Conservation (phyloP, 1,284 basidiomycete species). For the Takashimella koratensis region DNA sequence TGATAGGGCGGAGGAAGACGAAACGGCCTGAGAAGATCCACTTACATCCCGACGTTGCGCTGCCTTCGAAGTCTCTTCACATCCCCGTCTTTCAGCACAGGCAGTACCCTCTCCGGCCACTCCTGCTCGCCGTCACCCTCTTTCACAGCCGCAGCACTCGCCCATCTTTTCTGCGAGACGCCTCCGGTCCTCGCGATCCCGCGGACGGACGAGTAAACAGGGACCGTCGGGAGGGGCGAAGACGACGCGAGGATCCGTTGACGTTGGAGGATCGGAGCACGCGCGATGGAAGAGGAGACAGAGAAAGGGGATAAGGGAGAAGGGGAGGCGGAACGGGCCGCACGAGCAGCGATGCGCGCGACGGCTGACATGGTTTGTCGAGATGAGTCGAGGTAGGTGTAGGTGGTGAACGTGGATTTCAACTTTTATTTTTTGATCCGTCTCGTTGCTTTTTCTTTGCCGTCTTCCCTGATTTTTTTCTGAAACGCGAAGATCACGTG, state of each 20-base stretch:
- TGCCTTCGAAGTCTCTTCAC: conserved; percentile 38
- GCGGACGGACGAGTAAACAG: too few species aligned
- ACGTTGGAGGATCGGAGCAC: conserved; percentile 10
- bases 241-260: conserved; percentile 1
- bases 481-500: too few species aligned
- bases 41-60: conserved; percentile 51
- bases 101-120: conserved; percentile 44
- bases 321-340: background rate
- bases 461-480: too few species aligned
- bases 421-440: too few species aligned
- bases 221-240: too few species aligned
- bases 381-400: too few species aligned
- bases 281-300: background rate
- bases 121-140: conserved; percentile 21
- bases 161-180: conserved; percentile 16
- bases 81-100: conserved; percentile 39
- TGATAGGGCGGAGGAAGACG: background rate
- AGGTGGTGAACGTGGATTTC: too few species aligned
- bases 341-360: background rate
- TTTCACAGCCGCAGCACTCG: conserved; percentile 19
- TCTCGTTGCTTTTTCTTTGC: too few species aligned
- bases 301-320: background rate
- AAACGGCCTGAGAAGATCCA: background rate
- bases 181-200: too few species aligned
- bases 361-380: background rate